These are phyloP conservation scores for Ceratocystis variospora DNA, from an alignment of 2,329 filamentous ascomycete genomes.

Conservation along the genomic window DNA sequence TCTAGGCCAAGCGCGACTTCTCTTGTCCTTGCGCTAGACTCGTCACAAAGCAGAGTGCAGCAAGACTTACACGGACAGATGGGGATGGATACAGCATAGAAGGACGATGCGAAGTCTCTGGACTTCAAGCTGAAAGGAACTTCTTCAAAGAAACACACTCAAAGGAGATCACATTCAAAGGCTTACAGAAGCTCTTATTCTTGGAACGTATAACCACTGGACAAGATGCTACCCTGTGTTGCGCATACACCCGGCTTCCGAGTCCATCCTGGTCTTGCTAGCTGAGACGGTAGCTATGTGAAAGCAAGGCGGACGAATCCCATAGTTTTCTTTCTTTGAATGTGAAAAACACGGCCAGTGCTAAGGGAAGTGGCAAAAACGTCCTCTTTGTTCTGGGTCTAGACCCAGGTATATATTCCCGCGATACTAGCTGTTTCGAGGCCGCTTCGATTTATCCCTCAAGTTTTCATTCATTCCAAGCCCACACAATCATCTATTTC, in stretches of 20 bases:
- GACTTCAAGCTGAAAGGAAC: neutral
- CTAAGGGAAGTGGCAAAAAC: neutral
- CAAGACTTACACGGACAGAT: neutral
- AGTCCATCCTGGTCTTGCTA: neutral
- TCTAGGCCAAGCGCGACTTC: neutral
- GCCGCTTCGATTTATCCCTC: neutral
- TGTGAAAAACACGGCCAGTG: neutral
- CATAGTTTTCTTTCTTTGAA: neutral
- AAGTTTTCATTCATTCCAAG: neutral
- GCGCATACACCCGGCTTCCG: neutral
- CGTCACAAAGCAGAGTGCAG: neutral
- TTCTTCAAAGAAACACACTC: neutral
- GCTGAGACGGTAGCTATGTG: neutral
- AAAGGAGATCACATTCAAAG: neutral
- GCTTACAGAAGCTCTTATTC: neutral
- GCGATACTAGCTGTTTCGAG: neutral
- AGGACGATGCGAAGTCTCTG: neutral
- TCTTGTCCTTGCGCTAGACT: neutral
- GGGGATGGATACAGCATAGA: neutral
- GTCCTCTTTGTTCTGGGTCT: neutral
- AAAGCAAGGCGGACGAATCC: neutral
- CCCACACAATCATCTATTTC: neutral
- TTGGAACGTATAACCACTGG: neutral
- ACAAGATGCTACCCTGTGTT: neutral
- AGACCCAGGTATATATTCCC: neutral